Evolutionary conservation across 208 protist genomes (phyloP), one percentile per base, ranked within the genome.

Genomic region (Endotrypanum monterogeii): DNA sequence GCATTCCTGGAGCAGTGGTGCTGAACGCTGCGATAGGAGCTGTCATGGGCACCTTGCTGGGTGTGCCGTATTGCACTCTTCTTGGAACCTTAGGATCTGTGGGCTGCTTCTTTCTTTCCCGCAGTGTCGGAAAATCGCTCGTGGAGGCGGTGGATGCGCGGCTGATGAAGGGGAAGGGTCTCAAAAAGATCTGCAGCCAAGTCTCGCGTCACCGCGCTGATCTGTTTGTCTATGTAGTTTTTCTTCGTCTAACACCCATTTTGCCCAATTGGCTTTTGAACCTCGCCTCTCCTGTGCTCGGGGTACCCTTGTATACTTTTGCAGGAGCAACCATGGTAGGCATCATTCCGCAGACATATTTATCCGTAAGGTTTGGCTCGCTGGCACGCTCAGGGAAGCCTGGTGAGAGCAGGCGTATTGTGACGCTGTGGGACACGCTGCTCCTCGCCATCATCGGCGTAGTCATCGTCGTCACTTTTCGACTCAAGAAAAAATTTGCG

Each of bases 181-280:
- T 97, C 48, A 41, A 71, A 3, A 83, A 82, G 14, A 86, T 97
- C 54, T 86, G 88, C 28, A 30, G 20, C 37, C 80, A 94, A 76
- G 86, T 97, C 20, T 63, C 75, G 0, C 58, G 74, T 32, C 84
- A 98, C 82, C 78, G 82, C 18, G 28, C 51, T 28, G 87, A 98
- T 63, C 57, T 98, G 25, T 89, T 98, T 44, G 88, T 92, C n/a
- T 98, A 96, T 71, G 51, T 98, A 9, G 46, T 98, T 7, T 98
- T 98, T 66, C 82, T 98, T 18, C 93, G 96, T 4, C 79, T 98
- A 18, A 97, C 96, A 2, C 95, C 96, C 18, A 80, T 98, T 41
- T 66, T 98, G 25, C 96, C 96, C 16, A 98, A 98, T 76, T 98
- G 94, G 94, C 85, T 98, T 12, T 85, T 98, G n/a, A 98, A 98